These are phyloP conservation scores for Xerocomus brunneocitrinus DNA, from an alignment of 768 basidiomycete genomes.

Conservation along the genomic window DNA sequence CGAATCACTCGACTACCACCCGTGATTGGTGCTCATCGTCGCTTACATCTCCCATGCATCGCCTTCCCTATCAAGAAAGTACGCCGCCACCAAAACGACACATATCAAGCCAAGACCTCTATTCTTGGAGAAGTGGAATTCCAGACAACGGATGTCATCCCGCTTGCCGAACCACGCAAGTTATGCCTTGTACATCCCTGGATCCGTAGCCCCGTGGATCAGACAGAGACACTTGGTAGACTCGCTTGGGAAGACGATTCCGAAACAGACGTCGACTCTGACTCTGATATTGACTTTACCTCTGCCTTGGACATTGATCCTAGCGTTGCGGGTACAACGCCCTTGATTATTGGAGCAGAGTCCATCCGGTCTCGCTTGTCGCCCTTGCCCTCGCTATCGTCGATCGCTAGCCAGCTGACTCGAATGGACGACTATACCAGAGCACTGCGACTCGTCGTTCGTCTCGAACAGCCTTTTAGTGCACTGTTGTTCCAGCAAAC, in stretches of 20 bases:
- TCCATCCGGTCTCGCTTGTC: background rate
- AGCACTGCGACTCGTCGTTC: slow-evolving; percentile 11
- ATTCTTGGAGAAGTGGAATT: slow-evolving; percentile 8
- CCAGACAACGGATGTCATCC: slow-evolving; percentile 2
- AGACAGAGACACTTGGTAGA: background rate
- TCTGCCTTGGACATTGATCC: slow-evolving; percentile 1
- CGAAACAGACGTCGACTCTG: slow-evolving; percentile 1
- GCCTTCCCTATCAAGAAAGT: slow-evolving; percentile 9
- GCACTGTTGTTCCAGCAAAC: slow-evolving; percentile 8
- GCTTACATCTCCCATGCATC: slow-evolving; percentile 9
- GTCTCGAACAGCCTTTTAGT: slow-evolving; percentile 12
- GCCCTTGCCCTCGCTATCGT: slow-evolving; percentile 1
- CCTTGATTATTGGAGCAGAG: slow-evolving; percentile 2
- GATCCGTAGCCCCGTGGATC: slow-evolving; percentile 4
- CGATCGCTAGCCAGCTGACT: background rate
- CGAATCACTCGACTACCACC: slow-evolving; percentile 6
- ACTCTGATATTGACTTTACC: slow-evolving; percentile 6
- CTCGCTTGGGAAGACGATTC: slow-evolving; percentile 7
- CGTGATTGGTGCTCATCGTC: slow-evolving; percentile 5
- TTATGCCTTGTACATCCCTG: slow-evolving; percentile 11
- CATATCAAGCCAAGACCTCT: slow-evolving; percentile 6
- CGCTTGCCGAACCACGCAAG: slow-evolving; percentile 3
- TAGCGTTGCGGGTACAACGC: background rate
- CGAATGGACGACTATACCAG: slow-evolving; percentile 5
- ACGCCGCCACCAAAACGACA: background rate